These are phyloP conservation scores for Camillea tinctor DNA, from an alignment of 2,329 filamentous ascomycete genomes.

Conservation along the genomic window DNA sequence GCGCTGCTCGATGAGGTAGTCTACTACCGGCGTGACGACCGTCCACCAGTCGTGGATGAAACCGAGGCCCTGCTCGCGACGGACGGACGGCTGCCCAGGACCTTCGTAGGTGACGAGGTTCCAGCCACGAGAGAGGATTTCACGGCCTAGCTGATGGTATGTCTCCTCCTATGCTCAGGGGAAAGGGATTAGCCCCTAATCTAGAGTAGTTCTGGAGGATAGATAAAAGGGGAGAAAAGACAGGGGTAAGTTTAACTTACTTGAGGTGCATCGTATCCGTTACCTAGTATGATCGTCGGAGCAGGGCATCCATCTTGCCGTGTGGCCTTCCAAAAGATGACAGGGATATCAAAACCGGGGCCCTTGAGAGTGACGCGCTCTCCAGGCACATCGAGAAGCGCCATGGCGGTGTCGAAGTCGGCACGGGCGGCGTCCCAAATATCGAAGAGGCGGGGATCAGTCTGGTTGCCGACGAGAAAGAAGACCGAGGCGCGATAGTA, in stretches of 20 bases:
- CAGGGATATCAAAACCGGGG: constrained; percentile 22
- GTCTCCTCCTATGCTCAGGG: constrained; percentile 30
- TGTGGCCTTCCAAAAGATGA: constrained; percentile 18
- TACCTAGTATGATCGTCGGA: constrained; percentile 37
- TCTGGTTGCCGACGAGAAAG: constrained; percentile 41
- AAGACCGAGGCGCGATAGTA: constrained; percentile 45
- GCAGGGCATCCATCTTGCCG: constrained; percentile 6
- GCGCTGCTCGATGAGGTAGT: constrained; percentile 10
- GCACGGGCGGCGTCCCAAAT: constrained; percentile 37
- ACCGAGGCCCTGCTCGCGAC: constrained; percentile 33
- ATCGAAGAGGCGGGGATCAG: constrained; percentile 38
- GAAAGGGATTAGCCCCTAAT: too few relatives aligned
- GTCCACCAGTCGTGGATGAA: constrained; percentile 38
- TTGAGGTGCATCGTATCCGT: constrained; percentile 36
- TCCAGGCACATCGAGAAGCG: constrained; percentile 35
- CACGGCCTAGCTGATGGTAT: constrained; percentile 31
- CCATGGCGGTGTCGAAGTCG: constrained; percentile 39
- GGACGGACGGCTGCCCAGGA: constrained; percentile 35
- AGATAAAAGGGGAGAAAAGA: too few relatives aligned
- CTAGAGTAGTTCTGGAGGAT: too few relatives aligned
- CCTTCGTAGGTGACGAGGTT: constrained; percentile 38
- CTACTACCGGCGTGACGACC: constrained; percentile 30
- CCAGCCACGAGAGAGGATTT: constrained; percentile 27
- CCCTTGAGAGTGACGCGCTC: constrained; percentile 34
- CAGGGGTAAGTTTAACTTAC: too few relatives aligned